Conservation (phyloP, 768 basidiomycete species). For the Pisolithus albus region DNA sequence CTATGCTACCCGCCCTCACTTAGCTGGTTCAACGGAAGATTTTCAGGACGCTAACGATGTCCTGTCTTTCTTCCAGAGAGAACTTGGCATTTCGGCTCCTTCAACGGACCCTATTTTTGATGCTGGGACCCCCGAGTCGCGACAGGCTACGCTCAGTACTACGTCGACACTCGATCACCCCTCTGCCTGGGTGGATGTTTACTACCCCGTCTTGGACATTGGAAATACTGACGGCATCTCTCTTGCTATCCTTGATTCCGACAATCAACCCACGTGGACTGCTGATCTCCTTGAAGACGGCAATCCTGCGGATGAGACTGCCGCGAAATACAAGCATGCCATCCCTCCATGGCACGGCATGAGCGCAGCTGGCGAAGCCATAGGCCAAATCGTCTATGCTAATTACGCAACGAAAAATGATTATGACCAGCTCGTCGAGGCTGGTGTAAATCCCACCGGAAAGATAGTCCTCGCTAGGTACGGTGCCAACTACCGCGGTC, state of each 20-base stretch:
- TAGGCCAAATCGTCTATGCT: conserved; percentile 67
- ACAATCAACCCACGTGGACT: conserved; percentile 51
- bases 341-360: conserved; percentile 86
- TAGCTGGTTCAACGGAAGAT: conserved; percentile 61
- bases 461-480: conserved; percentile 78
- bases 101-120: conserved; percentile 48
- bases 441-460: conserved; percentile 67
- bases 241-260: conserved; percentile 56
- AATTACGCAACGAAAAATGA: conserved; percentile 75
- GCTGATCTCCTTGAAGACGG: conserved; percentile 73
- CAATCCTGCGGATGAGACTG: conserved; percentile 63
- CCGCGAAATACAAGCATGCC: conserved; percentile 55
- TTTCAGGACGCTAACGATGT: conserved; percentile 58
- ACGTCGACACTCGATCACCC: conserved; percentile 43
- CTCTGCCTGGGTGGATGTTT: conserved; percentile 77
- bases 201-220: conserved; percentile 84
- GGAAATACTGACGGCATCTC: conserved; percentile 52
- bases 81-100: conserved; percentile 47
- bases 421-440: conserved; percentile 52
- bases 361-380: conserved; percentile 68
- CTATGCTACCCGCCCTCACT: conserved; percentile 64
- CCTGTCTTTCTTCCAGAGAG: conserved; percentile 58
- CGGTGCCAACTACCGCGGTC: conserved; percentile 70
- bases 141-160: conserved; percentile 55
- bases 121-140: conserved; percentile 63